Conservation (phyloP, 805 yeast genomes). For the Pichia membranifaciens region DNA sequence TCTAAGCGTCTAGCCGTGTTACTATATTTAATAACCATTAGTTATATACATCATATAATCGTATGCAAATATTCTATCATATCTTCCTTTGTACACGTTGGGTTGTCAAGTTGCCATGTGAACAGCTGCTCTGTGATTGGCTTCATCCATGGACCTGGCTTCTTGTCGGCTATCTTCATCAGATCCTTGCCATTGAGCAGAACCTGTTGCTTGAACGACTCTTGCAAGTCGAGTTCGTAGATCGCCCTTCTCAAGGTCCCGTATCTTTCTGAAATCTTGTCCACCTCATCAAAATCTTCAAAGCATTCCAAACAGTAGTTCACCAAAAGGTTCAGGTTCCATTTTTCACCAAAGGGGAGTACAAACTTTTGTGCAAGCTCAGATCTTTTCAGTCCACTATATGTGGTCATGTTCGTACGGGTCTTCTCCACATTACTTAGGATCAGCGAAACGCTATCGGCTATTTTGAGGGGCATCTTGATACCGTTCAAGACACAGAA, state of each 20-base stretch:
- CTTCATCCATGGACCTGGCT: slow-evolving; percentile 88
- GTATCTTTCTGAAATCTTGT: slow-evolving; percentile 27
- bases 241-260: slow-evolving; percentile 32
- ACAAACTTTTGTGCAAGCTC: slow-evolving; percentile 53
- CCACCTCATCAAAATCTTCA: slow-evolving; percentile 11
- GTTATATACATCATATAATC: slow-evolving; percentile 1
- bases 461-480: slow-evolving; percentile 53
- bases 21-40: neutral
- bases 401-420: slow-evolving; percentile 11
- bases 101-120: slow-evolving; percentile 76
- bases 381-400: slow-evolving; percentile 40
- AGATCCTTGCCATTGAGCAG: slow-evolving; percentile 73
- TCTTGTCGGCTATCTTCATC: slow-evolving; percentile 41
- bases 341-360: slow-evolving; percentile 46
- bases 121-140: slow-evolving; percentile 48
- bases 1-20: slow-evolving; percentile 41
- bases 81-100: slow-evolving; percentile 46
- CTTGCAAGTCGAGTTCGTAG: slow-evolving; percentile 30
- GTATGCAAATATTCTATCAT: slow-evolving; percentile 40
- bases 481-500: slow-evolving; percentile 63
- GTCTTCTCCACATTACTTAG: slow-evolving; percentile 31
- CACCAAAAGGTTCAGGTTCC: slow-evolving; percentile 36
- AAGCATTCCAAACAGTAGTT: slow-evolving; percentile 20
- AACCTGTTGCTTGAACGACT: slow-evolving; percentile 51
- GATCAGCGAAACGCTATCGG: slow-evolving; percentile 43